phyloP scores from a whole-genome alignment of 768 basidiomycete species.

The Mycena epipterygia region DNA sequence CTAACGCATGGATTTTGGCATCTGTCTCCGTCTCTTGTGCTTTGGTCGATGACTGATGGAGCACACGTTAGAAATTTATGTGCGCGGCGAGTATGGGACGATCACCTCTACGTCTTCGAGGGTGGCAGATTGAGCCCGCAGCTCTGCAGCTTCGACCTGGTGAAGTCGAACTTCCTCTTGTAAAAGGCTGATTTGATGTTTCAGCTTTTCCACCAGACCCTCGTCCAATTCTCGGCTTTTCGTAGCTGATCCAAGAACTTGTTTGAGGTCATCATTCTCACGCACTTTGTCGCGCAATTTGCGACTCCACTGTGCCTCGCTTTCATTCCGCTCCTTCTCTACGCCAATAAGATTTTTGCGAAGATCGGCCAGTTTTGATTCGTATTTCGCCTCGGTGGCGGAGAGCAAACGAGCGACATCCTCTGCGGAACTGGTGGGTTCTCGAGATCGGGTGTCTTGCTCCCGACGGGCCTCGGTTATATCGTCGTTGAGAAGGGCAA shows the following conservation, averaged over 20 bases:
- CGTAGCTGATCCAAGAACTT: conserved; percentile 66
- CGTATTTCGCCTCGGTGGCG: conserved; percentile 82
- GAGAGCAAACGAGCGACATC: conserved; percentile 82
- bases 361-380: conserved; percentile 80
- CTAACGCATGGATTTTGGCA: conserved; percentile 64
- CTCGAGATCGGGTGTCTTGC: conserved; percentile 60
- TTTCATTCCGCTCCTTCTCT: conserved; percentile 89
- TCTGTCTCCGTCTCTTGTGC: conserved; percentile 61
- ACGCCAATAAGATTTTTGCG: conserved; percentile 69
- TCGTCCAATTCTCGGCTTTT: conserved; percentile 74
- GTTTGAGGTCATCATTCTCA: conserved; percentile 83
- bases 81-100: background rate
- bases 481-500: conserved; percentile 79
- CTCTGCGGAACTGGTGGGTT: conserved; percentile 65
- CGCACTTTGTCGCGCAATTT: conserved; percentile 84
- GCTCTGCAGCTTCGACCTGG: conserved; percentile 67
- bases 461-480: conserved; percentile 73
- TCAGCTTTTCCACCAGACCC: conserved; percentile 61
- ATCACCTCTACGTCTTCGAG: conserved; percentile 75
- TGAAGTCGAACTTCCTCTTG: conserved; percentile 62
- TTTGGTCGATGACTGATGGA: conserved; percentile 49
- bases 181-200: conserved; percentile 67
- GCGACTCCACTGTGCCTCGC: conserved; percentile 90
- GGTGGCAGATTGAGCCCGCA: conserved; percentile 63
- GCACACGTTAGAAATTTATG: conserved; percentile 9